These are phyloP conservation scores for Straminergon stramineum DNA, from an alignment of 225 moss, liverwort and hornwort genomes.

Conservation along the genomic window DNA sequence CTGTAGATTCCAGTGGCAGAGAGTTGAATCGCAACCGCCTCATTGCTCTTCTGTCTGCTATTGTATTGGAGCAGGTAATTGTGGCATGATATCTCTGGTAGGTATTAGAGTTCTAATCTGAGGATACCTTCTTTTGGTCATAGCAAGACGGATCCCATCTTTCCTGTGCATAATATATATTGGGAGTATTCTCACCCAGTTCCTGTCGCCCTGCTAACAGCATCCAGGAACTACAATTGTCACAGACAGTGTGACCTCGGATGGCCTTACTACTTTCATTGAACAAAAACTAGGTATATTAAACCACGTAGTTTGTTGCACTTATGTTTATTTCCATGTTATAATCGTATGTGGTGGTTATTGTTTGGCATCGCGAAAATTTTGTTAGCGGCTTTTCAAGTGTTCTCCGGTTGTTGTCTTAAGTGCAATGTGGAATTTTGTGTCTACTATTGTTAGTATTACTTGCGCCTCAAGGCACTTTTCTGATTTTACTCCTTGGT, in stretches of 20 bases:
- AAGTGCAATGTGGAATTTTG: not conserved
- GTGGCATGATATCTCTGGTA: not conserved
- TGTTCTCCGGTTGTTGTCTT: not conserved
- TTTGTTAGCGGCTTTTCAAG: not conserved
- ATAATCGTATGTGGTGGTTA: not conserved
- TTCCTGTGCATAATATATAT: not conserved
- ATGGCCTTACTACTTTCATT: conserved; percentile 87
- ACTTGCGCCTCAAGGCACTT: not conserved
- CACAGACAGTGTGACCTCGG: conserved; percentile 95
- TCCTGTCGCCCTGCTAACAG: conserved; percentile 24
- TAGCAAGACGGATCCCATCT: not conserved
- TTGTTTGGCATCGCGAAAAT: not conserved
- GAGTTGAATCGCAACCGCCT: conserved; percentile 97
- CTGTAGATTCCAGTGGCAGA: conserved; percentile 88
- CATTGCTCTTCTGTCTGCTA: conserved; percentile 89
- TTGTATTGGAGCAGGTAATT: conserved; percentile 75
- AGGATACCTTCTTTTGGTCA: not conserved
- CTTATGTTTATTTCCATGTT: not conserved
- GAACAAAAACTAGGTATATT: conserved; percentile 72
- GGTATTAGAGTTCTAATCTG: not conserved
- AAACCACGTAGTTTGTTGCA: not conserved
- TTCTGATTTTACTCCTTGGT: not conserved
- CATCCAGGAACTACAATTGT: conserved; percentile 93
- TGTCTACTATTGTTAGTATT: not conserved
- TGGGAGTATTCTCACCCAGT: not conserved